Evolutionary conservation across 352 stramenopile genomes (phyloP).

Genomic region (Globisporangium nunn): DNA sequence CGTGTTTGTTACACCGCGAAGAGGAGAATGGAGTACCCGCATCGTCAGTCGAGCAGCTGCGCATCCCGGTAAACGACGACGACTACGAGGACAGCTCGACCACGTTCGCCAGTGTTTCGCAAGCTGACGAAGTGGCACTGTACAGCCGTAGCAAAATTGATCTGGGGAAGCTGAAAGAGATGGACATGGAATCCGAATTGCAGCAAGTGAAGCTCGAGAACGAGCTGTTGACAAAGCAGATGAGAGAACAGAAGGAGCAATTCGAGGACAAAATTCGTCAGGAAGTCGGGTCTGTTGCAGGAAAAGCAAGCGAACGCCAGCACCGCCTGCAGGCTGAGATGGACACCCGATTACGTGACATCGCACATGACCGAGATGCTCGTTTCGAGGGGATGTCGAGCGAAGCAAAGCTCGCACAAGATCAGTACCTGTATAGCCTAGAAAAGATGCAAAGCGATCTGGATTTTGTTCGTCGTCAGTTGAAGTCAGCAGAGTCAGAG

Average conservation of each 20-base stretch:
- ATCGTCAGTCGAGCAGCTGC: conserved; percentile 5
- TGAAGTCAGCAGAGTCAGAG: conserved; percentile 23
- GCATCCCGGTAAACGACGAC: conserved; percentile 1
- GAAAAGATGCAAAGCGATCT: conserved; percentile 43
- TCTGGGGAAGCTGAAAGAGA: conserved; percentile 33
- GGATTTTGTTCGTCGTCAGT: conserved; percentile 20
- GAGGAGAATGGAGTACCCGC: background rate
- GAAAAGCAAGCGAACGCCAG: conserved; percentile 19
- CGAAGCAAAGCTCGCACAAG: conserved; percentile 36
- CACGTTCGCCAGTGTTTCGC: conserved; percentile 26
- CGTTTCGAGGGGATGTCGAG: conserved; percentile 23
- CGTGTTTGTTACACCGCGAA: conserved; percentile 16
- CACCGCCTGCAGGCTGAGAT: conserved; percentile 26
- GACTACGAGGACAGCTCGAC: conserved; percentile 11
- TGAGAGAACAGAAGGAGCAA: conserved; percentile 31
- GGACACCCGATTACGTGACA: conserved; percentile 16
- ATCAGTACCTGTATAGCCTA: conserved; percentile 47
- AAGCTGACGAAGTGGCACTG: conserved; percentile 46
- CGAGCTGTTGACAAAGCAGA: conserved; percentile 52
- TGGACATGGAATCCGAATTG: conserved; percentile 57
- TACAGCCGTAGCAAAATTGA: conserved; percentile 54
- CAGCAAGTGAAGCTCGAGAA: conserved; percentile 70
- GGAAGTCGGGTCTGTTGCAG: conserved; percentile 15
- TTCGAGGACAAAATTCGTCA: conserved; percentile 30
- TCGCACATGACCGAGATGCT: conserved; percentile 24